Conservation (phyloP, 805 yeast genomes). For the Ogataea philodendri region DNA sequence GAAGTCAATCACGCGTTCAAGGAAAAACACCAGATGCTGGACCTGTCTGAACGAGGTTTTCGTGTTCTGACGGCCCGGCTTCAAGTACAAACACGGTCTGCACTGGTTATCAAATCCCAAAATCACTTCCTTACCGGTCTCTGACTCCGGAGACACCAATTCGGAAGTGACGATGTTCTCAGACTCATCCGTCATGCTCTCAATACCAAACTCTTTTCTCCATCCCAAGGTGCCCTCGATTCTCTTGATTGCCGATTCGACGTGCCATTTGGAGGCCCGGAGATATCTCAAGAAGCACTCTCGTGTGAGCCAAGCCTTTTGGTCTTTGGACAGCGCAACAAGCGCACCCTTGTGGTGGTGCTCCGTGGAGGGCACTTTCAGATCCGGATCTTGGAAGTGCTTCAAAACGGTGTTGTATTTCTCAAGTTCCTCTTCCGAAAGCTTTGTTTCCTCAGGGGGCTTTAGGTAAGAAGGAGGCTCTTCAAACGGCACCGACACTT, state of each 20-base stretch:
- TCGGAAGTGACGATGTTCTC: constrained; percentile 52
- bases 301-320: constrained; percentile 88
- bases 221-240: constrained; percentile 78
- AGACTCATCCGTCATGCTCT: constrained; percentile 43
- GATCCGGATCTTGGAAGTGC: constrained; percentile 56
- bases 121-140: constrained; percentile 88
- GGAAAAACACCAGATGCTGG: constrained; percentile 90
- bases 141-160: constrained; percentile 64
- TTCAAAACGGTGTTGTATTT: constrained; percentile 62
- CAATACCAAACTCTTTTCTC: constrained; percentile 90
- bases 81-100: constrained; percentile 88
- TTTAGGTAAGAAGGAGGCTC: constrained; percentile 48
- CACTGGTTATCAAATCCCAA: constrained; percentile 87
- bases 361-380: constrained; percentile 51
- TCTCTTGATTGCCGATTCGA: constrained; percentile 66
- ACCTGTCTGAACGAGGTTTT: constrained; percentile 87
- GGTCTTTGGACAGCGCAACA: constrained; percentile 44
- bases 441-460: constrained; percentile 46
- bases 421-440: constrained; percentile 53
- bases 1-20: constrained; percentile 87
- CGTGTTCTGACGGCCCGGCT: constrained; percentile 95
- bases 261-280: constrained; percentile 91
- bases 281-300: constrained; percentile 89
- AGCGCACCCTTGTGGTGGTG: constrained; percentile 30
- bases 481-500: constrained; percentile 50